A percentile compares a stretch with the other conserved stretches of the same genome.
These are phyloP conservation scores for Pythium sp. DNA, from an alignment of 352 stramenopile species.

Conservation along the genomic window DNA sequence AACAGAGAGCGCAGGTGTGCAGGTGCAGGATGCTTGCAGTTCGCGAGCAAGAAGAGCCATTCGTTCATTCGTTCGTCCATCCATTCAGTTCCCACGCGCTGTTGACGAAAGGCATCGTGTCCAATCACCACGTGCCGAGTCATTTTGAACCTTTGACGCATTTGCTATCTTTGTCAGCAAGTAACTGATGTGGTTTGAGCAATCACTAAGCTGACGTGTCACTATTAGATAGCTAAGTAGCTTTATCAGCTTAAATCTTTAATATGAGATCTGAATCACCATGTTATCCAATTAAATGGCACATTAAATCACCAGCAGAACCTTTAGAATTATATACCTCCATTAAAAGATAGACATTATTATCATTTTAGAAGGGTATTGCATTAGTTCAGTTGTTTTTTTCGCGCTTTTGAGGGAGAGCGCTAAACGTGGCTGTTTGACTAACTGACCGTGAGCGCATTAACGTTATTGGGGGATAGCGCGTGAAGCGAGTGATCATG, in stretches of 20 bases:
- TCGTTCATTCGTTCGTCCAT: not conserved
- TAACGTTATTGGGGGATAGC: not conserved
- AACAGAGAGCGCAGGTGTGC: not conserved
- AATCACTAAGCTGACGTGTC: slow-evolving; percentile 4
- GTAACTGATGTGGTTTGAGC: not conserved
- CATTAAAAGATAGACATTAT: not conserved
- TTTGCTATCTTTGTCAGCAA: not conserved
- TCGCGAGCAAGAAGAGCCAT: not conserved
- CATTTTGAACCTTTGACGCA: not conserved
- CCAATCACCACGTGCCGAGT: slow-evolving; percentile 2
- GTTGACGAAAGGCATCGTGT: not conserved
- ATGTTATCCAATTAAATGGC: not conserved
- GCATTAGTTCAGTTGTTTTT: not conserved
- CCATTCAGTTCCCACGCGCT: not conserved
- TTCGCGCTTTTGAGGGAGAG: slow-evolving; percentile 4
- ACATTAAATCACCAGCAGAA: no score
- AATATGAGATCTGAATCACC: no score
- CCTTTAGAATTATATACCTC: not conserved
- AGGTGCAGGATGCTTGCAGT: not conserved
- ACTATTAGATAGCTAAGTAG: not conserved
- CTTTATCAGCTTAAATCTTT: not conserved
- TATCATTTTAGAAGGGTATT: no score
- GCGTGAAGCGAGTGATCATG: slow-evolving; percentile 8
- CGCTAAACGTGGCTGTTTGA: not conserved
- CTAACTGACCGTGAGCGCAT: not conserved